Evolutionary conservation across 2,329 filamentous ascomycete genomes (phyloP).

Genomic region (Colletotrichum musae): DNA sequence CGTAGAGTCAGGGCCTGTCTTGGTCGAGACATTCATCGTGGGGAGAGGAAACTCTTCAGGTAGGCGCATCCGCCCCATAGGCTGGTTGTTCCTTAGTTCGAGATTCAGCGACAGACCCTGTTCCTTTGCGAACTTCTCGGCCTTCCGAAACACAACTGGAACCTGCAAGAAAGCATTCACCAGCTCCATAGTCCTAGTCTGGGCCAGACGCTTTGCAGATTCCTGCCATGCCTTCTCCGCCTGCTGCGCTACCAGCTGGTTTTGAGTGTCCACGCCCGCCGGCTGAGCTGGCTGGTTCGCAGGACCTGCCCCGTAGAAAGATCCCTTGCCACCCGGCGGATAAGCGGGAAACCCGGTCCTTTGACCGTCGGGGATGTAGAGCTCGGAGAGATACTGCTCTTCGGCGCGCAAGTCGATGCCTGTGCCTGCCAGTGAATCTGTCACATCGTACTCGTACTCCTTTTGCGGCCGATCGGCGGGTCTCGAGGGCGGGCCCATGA

Average conservation of each 20-base stretch:
- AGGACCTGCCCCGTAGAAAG: conserved; percentile 76
- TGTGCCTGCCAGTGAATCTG: conserved; percentile 86
- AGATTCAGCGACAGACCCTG: conserved; percentile 70
- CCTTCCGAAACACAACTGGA: conserved; percentile 71
- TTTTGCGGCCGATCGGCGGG: conserved; percentile 75
- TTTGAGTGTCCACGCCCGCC: conserved; percentile 64
- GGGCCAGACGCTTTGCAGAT: conserved; percentile 73
- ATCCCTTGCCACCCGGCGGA: conserved; percentile 67
- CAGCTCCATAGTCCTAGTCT: conserved; percentile 77
- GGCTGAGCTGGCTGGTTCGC: conserved; percentile 73
- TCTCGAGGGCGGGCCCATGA: conserved; percentile 73
- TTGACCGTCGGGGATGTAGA: conserved; percentile 67
- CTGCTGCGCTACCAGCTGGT: conserved; percentile 76
- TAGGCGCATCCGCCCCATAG: conserved; percentile 64
- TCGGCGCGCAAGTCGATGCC: conserved; percentile 91
- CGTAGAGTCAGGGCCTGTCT: conserved; percentile 73
- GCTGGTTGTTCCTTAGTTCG: conserved; percentile 65
- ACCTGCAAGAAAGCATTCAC: conserved; percentile 81
- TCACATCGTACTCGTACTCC: conserved; percentile 78
- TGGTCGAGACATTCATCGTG: conserved; percentile 67
- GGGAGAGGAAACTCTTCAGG: conserved; percentile 66
- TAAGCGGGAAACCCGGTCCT: conserved; percentile 70
- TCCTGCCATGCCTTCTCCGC: conserved; percentile 76
- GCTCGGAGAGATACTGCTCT: conserved; percentile 82
- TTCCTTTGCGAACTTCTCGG: conserved; percentile 70